Base-by-base conservation (phyloP, 2,329 filamentous ascomycete genomes). In the Diaporthe eres region DNA sequence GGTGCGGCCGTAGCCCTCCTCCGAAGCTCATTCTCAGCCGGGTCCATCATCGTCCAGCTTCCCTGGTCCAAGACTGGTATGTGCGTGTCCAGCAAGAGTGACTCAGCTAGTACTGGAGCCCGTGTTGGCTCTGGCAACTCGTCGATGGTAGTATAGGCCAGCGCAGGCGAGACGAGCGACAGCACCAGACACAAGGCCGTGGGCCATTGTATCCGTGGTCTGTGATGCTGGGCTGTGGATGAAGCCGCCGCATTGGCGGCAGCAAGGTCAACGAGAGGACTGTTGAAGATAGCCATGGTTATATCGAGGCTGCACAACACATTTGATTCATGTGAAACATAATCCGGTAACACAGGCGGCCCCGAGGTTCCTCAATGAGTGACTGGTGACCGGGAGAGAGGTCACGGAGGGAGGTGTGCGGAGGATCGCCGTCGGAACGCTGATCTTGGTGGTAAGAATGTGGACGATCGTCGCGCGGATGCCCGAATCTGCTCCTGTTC, bases 1-100 rank as follows among this genome's bases (percentile, higher is more conserved):
- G 47, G 71, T 13, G 28, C 57, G 7, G 68, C 61, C 47, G 71
- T 53, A n/a, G 75, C 77, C 67, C 78, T 74, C 72, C 51, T 78
- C 47, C 78, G 78, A 72, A 81, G 75, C 49, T 80, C 79, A 13
- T 78, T 77, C 60, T 85, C 81, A 13, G 84, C 82, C 67, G 82
- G 78, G 12, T 84, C 81, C 77, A 86, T 78, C 79, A 84, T 83
- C 28, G 80, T 79, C 85, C 85, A 86, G 49, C 80, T 78, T 53
- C 83, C 83, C 63, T 83, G 78, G n/a, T 77, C 39, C 74, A 82
- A 79, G 74, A 83, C 78, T 44, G 83, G 83, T 47, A 83, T 78
- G 57, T 83, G 81, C 44, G 81, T 81, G 79, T 86, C 85, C 74
- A 85, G 80, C 49, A 85, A 67, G 70, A 86, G 77, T 13, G 81